Evolutionary conservation across 2,329 filamentous ascomycete species (phyloP), one percentile per base, ranked within the genome.

Genomic region (Bretziella fagacearum): DNA sequence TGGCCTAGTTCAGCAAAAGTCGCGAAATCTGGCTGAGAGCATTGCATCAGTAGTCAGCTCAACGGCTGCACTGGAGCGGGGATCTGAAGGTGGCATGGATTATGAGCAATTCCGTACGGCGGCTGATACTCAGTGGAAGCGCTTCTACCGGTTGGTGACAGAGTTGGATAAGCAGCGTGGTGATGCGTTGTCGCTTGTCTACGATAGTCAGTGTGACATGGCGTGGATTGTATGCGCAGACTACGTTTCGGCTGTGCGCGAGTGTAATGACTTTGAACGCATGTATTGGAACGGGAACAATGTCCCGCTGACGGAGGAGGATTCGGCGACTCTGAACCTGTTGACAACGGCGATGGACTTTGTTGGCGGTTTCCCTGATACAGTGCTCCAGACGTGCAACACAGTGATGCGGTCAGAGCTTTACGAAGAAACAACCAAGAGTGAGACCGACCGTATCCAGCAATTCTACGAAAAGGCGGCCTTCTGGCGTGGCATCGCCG

Each of bases 141-240:
- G 83, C 44, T 93, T 93, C 61, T 94, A 86, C 65, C 78, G 86
- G 26, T 70, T 96, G 15, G 71, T 93, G 15, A 70, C 83, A 10
- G 87, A 94, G 58, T 66, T 98, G 33, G 86, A 96, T 58, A 86
- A 82, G 56, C 80, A 84, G 56, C 73, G 87, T 56, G 81, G 82
- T 15, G 87, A 95, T 57, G 80, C 84, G 0, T 63, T 96, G 37
- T 79, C 83, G 1, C 66, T 96, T 37, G 74, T 79, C 0, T 77
- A 84, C 47, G 91, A 96, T 56, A 61, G 71, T 1, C 69, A 74
- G 41, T 70, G 72, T 7, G 78, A 80, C 43, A 73, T 87, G 65
- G 74, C 84, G 1, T 95, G 86, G 85, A 71, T 93, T 40, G 70
- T 93, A 3, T 81, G 85, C 55, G 78, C 87, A 1, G 87, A 95